Evolutionary conservation across 192 early-diverging fungal genomes (phyloP).

Genomic region (Chytriomyces hyalinus): DNA sequence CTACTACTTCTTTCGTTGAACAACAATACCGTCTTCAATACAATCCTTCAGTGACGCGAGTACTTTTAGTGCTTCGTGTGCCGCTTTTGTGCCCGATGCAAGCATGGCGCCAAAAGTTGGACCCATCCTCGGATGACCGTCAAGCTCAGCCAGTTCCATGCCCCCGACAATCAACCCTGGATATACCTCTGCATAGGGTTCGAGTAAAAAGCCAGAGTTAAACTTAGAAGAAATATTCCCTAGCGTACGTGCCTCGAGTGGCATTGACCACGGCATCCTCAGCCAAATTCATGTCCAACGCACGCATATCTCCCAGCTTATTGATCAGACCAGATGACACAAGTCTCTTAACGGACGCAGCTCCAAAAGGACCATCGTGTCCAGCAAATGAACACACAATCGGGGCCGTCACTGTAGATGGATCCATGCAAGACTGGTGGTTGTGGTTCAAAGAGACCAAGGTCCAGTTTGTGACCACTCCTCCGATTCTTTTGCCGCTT

Average conservation of each 20-base stretch:
- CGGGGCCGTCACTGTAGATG: slow-evolving; percentile 69
- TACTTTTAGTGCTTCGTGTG: slow-evolving; percentile 56
- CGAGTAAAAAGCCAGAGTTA: too few relatives aligned
- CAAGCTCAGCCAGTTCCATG: slow-evolving; percentile 75
- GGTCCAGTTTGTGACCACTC: slow-evolving; percentile 80
- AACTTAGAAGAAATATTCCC: too few relatives aligned
- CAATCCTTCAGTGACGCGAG: slow-evolving; percentile 25
- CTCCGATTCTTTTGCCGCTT: slow-evolving; percentile 57
- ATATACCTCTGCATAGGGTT: slow-evolving; percentile 46
- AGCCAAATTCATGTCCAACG: slow-evolving; percentile 72
- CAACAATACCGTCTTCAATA: slow-evolving; percentile 27
- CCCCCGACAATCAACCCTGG: slow-evolving; percentile 73
- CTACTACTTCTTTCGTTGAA: not conserved
- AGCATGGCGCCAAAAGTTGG: slow-evolving; percentile 70
- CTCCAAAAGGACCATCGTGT: slow-evolving; percentile 67
- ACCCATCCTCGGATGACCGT: slow-evolving; percentile 74
- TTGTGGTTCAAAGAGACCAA: slow-evolving; percentile 60
- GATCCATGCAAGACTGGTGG: slow-evolving; percentile 73
- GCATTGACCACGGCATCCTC: slow-evolving; percentile 69
- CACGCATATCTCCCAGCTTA: slow-evolving; percentile 64
- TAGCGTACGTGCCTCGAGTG: slow-evolving; percentile 48
- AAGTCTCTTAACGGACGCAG: slow-evolving; percentile 69
- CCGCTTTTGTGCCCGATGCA: slow-evolving; percentile 70
- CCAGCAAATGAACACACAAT: slow-evolving; percentile 65
- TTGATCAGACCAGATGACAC: slow-evolving; percentile 61